Evolutionary conservation across 306 rosid species (phyloP).

Genomic region (Prosopis cineraria): DNA sequence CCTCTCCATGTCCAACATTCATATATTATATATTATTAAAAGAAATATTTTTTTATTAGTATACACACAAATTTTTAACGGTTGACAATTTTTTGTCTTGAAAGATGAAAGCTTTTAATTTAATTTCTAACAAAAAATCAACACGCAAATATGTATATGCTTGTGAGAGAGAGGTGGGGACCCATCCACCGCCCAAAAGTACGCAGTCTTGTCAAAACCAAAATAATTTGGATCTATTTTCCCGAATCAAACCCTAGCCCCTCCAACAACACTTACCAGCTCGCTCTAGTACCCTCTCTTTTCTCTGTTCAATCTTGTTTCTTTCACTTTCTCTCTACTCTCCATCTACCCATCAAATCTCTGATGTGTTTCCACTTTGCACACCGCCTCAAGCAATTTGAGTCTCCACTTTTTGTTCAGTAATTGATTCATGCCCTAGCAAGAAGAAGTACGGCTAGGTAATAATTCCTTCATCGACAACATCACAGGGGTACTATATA

Average conservation of each 20-base stretch:
- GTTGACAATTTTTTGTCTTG: background rate
- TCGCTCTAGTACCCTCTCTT: background rate
- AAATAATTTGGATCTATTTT: constrained; percentile 48
- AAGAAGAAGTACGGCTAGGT: background rate
- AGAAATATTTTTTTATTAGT: background rate
- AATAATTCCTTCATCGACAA: too few species aligned
- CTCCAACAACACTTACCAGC: background rate
- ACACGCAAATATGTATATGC: too few species aligned
- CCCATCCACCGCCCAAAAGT: constrained; percentile 80
- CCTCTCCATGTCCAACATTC: background rate
- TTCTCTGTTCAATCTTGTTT: background rate
- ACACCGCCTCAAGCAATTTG: background rate
- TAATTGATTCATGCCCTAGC: background rate
- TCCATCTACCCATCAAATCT: constrained; percentile 16
- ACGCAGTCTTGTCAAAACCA: constrained; percentile 62
- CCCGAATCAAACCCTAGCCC: constrained; percentile 53
- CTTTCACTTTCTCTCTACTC: background rate
- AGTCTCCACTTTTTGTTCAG: constrained; percentile 1
- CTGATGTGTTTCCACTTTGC: background rate
- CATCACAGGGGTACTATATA: too few species aligned
- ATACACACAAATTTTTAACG: background rate
- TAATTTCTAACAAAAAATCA: too few species aligned
- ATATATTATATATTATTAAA: too few species aligned
- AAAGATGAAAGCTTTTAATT: background rate
- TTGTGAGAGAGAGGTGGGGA: constrained; percentile 46